These are phyloP conservation scores for Neurospora sp. DNA, from an alignment of 495 filamentous ascomycete genomes.

Conservation along the genomic window DNA sequence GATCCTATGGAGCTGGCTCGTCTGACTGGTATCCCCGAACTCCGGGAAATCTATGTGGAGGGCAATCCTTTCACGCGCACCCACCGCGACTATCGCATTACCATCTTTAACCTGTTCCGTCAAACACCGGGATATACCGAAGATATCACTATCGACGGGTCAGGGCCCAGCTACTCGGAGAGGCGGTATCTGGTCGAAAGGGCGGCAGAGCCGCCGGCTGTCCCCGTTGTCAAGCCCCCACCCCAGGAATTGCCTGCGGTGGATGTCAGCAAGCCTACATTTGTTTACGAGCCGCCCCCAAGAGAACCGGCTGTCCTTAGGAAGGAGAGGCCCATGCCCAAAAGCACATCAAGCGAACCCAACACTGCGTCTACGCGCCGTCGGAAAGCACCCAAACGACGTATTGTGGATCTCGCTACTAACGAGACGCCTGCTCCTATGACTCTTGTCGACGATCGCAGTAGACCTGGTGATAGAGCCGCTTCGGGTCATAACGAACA, in stretches of 20 bases:
- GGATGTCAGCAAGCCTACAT: conserved; percentile 52
- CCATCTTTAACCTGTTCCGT: conserved; percentile 94
- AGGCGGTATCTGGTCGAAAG: conserved; percentile 77
- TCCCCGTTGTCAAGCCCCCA: conserved; percentile 63
- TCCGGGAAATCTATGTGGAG: conserved; percentile 82
- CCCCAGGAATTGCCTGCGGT: conserved; percentile 48
- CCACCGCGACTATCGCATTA: conserved; percentile 72
- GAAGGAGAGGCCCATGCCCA: conserved; percentile 37
- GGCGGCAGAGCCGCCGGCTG: conserved; percentile 57
- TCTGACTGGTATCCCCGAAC: conserved; percentile 79
- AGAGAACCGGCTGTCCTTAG: conserved; percentile 38
- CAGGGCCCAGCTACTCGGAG: conserved; percentile 71
- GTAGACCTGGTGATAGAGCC: neutral
- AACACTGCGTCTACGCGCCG: conserved; percentile 40
- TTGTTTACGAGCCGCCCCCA: conserved; percentile 37
- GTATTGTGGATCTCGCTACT: conserved; percentile 74
- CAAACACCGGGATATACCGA: conserved; percentile 82
- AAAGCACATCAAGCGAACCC: conserved; percentile 38
- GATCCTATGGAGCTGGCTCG: conserved; percentile 87
- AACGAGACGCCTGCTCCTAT: conserved; percentile 39
- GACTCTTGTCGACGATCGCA: conserved; percentile 15
- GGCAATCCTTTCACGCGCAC: conserved; percentile 87
- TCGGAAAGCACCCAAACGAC: conserved; percentile 50
- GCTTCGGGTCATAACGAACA: conserved; percentile 20
- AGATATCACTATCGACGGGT: conserved; percentile 81